Conservation (phyloP, 805 yeast species). For the Kluyveromyces aestuarii region DNA sequence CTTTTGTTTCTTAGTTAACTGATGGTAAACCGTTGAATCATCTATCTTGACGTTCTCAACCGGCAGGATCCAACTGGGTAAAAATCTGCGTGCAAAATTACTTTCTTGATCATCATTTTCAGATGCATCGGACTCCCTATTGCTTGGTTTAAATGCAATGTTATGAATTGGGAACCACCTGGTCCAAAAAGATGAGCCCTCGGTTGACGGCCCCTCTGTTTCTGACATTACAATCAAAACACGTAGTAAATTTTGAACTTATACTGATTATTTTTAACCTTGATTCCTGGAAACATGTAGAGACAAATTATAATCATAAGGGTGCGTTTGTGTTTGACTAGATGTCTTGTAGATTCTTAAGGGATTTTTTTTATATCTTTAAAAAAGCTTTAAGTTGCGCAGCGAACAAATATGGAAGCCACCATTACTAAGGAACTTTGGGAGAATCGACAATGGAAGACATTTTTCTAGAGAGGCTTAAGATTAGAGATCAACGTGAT, state of each 20-base stretch:
- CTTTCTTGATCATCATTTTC: neutral
- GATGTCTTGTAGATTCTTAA: neutral
- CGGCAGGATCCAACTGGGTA: neutral
- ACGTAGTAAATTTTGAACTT: no score
- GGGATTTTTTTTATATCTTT: neutral
- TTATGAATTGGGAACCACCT: neutral
- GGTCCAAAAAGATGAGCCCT: neutral
- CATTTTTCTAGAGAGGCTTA: slow-evolving; percentile 8
- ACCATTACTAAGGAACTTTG: neutral
- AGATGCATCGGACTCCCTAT: neutral
- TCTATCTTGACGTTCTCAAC: slow-evolving; percentile 8
- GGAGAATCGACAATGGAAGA: slow-evolving; percentile 7
- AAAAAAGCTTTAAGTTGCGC: neutral
- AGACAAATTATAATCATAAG: neutral
- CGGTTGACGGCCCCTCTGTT: neutral
- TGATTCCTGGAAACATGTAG: neutral
- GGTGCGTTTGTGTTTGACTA: neutral
- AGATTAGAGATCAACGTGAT: slow-evolving; percentile 14
- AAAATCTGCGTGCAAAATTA: neutral
- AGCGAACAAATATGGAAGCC: neutral
- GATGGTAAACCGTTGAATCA: slow-evolving; percentile 18
- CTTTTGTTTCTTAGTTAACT: slow-evolving; percentile 19
- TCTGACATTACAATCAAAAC: neutral
- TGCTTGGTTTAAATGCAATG: neutral
- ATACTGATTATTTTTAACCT: no score